A percentile compares a stretch with the other conserved stretches of the same genome.
phyloP scores from a whole-genome alignment of 768 basidiomycete genomes.

The Rhodosporidiobolus sp. region DNA sequence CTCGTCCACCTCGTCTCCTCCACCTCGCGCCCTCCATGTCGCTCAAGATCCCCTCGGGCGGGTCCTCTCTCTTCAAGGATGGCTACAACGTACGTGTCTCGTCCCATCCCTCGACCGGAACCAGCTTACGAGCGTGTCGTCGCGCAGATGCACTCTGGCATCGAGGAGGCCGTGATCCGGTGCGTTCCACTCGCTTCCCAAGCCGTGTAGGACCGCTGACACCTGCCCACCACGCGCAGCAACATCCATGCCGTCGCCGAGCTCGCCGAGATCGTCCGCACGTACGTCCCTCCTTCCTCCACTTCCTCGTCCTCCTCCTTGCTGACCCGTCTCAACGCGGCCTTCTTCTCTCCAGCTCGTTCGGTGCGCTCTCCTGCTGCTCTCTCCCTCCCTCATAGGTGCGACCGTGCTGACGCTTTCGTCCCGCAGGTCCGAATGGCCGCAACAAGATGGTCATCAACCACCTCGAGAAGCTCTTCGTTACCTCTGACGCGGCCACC shows the following conservation, averaged over 20 bases:
- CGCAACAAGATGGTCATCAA: slow-evolving; percentile 98
- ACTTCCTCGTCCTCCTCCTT: not conserved
- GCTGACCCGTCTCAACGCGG: slow-evolving; percentile 1
- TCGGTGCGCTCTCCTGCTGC: slow-evolving; percentile 16
- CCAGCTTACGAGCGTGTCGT: not conserved
- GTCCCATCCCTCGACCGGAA: slow-evolving; percentile 41
- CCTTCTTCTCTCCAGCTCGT: slow-evolving; percentile 20
- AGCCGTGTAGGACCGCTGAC: not conserved
- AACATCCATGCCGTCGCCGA: slow-evolving; percentile 96
- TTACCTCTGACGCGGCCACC: slow-evolving; percentile 97
- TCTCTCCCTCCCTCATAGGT: not conserved
- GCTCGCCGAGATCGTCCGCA: slow-evolving; percentile 88
- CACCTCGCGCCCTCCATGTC: not conserved
- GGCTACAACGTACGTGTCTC: slow-evolving; percentile 73
- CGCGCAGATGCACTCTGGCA: slow-evolving; percentile 62
- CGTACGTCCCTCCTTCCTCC: slow-evolving; percentile 46
- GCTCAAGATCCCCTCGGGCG: slow-evolving; percentile 27
- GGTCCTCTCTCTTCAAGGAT: slow-evolving; percentile 75
- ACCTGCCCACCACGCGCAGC: slow-evolving; percentile 47
- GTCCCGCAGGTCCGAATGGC: slow-evolving; percentile 55
- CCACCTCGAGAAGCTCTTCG: slow-evolving; percentile 89
- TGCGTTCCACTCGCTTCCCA: not conserved
- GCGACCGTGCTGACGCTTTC: not conserved
- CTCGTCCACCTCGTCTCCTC: not conserved
- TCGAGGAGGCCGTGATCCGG: slow-evolving; percentile 94